Evolutionary conservation across 345 rosid species (phyloP), one percentile per base, ranked within the genome.

Genomic region (Citrus trifoliata): DNA sequence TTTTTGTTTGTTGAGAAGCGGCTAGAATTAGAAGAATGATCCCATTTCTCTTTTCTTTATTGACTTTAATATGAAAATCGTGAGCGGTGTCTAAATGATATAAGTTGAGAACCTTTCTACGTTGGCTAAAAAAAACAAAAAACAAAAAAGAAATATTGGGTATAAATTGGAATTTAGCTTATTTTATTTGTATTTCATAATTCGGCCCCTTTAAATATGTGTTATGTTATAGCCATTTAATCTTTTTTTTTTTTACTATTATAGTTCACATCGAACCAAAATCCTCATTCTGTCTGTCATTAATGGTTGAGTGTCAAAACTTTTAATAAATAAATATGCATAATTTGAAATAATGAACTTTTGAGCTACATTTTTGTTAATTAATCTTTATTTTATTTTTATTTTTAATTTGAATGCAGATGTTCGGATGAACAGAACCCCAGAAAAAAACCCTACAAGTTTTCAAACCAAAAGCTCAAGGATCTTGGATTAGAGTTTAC

Each of bases 341-440:
- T 53, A 5, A 18, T 18, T 53, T 16, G 56, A 1, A 42, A 51
- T 51, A 51, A 42, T 12, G 4, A 42, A 42, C 48, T 42, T 48
- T 51, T 18, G 58, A 53, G 22, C 5, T 16, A 18, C 58, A 18
- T 53, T 16, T 53, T 18, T 53, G 22, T 4, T 53, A 5, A 16
- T 18, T 53, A 53, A 18, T 53, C 5, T 53, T 51, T 0, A 4
- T 37, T 14, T 16, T 51, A 2, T 28, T 28, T 0, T 28, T 28
- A 28, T 48, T 14, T 16, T 4, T 4, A 51, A 48, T 25, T 28
- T 73, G 32, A 68, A 19, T 74, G 70, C 85, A 94, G 99, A 89
- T 94, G 98, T 73, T 88, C 93, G 2, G 98, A 96, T 80, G 99
- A 94, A 87, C 91, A 82, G 83, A 94, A 91, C 67, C 98, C 99